Base-by-base conservation (phyloP, 768 basidiomycete species). In the Rhizopogon rudus region DNA sequence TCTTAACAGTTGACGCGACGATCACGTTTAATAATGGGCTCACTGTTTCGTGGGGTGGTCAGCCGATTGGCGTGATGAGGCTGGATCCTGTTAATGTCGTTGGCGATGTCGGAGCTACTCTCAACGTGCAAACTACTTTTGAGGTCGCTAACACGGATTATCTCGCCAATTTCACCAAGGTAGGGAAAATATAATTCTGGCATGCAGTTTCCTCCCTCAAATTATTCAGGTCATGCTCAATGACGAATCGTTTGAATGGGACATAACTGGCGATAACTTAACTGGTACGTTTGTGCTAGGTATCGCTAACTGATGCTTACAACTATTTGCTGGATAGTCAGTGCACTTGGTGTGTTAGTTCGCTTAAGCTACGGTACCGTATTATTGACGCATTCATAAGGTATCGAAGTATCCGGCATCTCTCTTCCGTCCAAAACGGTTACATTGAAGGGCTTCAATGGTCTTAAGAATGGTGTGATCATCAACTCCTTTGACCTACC, bases 401-500 rank as follows among this genome's bases (percentile, higher is more conserved):
- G 84, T 25, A 82, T 88, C 57, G 70, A 73, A 20, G 81, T 88
- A 31, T 58, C 80, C 33, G 81, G 78, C 1, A 80, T 90, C 54
- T 67, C 71, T 3, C 75, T 87, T 42, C 63, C 80, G 3, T 70
- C 76, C 40, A 86, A 87, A 71, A 71, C 67, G 6, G 81, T 90
- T 9, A 78, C 80, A 5, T 69, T 90, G 40, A 84, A 84, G 59
- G 88, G 87, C 12, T 84, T 90, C 72, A 84, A 88, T 64, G 81
- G 82, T 22, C 69, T 90, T 39, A 76, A 83, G 68, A 75, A 74
- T 41, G 83, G 82, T 12, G 86, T 90, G 17, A 69, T 67, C 25
- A 86, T 90, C 56, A 69, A 83, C 25, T 77, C 81, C 2, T 90
- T 90, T 60, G 85, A 89, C 68, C 68, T 90, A 25, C 87, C 88